These are phyloP conservation scores for Solanum virginianum DNA, from an alignment of 257 asterid species.

Conservation along the genomic window DNA sequence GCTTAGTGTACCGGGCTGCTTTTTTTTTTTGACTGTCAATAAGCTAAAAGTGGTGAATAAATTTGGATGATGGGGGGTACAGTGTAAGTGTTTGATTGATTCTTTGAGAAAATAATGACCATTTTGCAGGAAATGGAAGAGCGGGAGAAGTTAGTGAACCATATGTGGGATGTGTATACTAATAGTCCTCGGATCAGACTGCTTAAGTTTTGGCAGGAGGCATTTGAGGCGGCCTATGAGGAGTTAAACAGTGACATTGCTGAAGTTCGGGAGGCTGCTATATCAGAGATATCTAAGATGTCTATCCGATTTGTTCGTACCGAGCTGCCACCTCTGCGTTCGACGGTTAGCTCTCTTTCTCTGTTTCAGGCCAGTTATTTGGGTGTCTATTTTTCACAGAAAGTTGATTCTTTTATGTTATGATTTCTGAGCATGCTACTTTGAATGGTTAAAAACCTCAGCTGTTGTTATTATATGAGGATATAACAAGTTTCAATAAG, in stretches of 20 bases:
- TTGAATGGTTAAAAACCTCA: not conserved
- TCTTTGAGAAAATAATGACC: not conserved
- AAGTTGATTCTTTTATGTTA: not conserved
- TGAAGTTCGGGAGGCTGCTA: constrained; percentile 51
- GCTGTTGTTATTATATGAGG: not conserved
- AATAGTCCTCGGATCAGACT: constrained; percentile 52
- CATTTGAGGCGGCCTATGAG: constrained; percentile 85
- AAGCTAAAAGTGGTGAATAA: not conserved
- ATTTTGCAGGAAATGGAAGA: constrained; percentile 75
- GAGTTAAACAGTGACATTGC: constrained; percentile 60
- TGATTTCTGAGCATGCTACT: not conserved
- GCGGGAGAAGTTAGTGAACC: constrained; percentile 82
- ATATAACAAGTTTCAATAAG: not conserved
- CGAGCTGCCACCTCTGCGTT: constrained; percentile 40
- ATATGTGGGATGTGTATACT: constrained; percentile 89
- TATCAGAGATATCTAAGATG: constrained; percentile 85
- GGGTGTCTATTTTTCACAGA: not conserved
- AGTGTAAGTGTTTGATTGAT: not conserved
- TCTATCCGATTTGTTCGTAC: constrained; percentile 40
- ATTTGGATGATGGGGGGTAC: not conserved
- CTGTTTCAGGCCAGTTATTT: not conserved
- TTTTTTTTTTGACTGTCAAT: not conserved
- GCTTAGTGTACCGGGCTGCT: not conserved
- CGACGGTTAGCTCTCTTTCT: constrained; percentile 39
- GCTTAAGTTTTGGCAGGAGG: constrained; percentile 79